Conservation (phyloP, 495 filamentous ascomycete genomes). For the Trichoderma gamsii region DNA sequence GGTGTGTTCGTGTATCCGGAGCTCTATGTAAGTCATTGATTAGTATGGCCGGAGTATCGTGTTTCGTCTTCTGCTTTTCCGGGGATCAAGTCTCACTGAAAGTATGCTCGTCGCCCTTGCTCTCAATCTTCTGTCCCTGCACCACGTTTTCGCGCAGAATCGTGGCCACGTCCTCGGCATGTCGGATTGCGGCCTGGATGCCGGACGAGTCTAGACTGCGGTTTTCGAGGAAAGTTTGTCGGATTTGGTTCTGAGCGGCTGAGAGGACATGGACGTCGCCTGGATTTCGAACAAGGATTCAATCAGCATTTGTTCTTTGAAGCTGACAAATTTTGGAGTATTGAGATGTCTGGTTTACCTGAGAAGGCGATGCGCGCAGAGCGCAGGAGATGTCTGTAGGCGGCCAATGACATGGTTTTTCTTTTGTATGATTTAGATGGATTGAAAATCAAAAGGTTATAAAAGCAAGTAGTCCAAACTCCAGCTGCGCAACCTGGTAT, state of each 20-base stretch:
- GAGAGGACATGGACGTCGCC: constrained; percentile 60
- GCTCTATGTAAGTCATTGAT: constrained; percentile 43
- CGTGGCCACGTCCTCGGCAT: constrained; percentile 76
- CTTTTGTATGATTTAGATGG: background rate
- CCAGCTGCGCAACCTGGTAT: too few relatives aligned
- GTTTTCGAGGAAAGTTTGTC: constrained; percentile 63
- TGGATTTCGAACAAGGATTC: constrained; percentile 25
- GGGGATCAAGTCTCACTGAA: constrained; percentile 52
- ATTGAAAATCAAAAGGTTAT: background rate
- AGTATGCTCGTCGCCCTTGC: constrained; percentile 43
- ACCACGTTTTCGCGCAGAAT: constrained; percentile 82
- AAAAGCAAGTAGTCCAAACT: background rate
- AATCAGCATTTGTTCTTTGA: background rate
- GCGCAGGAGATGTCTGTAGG: constrained; percentile 80
- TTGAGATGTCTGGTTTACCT: constrained; percentile 43
- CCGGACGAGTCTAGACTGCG: constrained; percentile 48
- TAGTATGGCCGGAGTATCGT: background rate
- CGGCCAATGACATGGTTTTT: constrained; percentile 57
- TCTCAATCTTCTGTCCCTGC: constrained; percentile 55
- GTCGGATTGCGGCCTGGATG: constrained; percentile 49
- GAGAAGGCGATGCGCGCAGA: constrained; percentile 76
- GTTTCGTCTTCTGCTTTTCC: background rate
- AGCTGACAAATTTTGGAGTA: background rate
- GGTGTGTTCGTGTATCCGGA: constrained; percentile 83
- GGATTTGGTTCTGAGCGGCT: constrained; percentile 65